Base-by-base conservation (phyloP, 768 basidiomycete species). In the Agaricus blazei region DNA sequence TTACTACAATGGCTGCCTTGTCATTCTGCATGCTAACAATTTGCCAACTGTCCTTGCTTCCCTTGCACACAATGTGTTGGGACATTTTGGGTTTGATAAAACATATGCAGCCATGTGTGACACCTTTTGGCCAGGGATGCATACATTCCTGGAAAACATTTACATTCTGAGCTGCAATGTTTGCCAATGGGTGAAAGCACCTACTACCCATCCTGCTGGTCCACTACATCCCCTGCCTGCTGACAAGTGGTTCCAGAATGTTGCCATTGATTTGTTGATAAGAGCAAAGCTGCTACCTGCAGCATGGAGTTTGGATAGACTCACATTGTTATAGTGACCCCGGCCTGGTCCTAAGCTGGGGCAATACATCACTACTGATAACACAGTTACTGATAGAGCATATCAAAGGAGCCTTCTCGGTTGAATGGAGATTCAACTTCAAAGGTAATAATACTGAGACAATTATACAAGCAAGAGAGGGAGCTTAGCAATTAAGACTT, bases 171-270 rank as follows among this genome's bases (percentile, higher is more conserved):
- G 61, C 0, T 72, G 71, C 48, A 19, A 49, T 0, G 63, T 68
- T 0, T 81, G 78, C 44, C 72, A 75, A 46, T 49, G 68, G 0
- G 71, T 76, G 61, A 79, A 80, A 54, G 57, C 60, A 0, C 45
- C 57, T 0, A 73, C 70, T 0, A 48, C 60, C 0, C 60, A 60
- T 9, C 64, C 64, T 0, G 28, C 63, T 2, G 74, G 76, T 23
- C 68, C 76, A 0, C 59, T 71, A 3, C 64, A 67, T 41, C 63
- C 64, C 3, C 48, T 67, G 6, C 54, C 58, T 2, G 31, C 51
- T 3, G 41, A 51, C 37, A 28, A 38, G 5, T 40, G 48, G 2
- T 42, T 31, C 41, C 15, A 51, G 6, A 9, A 24, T 0, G 26
- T 57, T 28, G 56, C 56, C 1, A 51, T 57, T 11, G 56, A 57